A percentile compares a stretch with the other conserved stretches of the same genome.
Conservation (phyloP, 2,329 filamentous ascomycete species). For the Xylaria sp. region DNA sequence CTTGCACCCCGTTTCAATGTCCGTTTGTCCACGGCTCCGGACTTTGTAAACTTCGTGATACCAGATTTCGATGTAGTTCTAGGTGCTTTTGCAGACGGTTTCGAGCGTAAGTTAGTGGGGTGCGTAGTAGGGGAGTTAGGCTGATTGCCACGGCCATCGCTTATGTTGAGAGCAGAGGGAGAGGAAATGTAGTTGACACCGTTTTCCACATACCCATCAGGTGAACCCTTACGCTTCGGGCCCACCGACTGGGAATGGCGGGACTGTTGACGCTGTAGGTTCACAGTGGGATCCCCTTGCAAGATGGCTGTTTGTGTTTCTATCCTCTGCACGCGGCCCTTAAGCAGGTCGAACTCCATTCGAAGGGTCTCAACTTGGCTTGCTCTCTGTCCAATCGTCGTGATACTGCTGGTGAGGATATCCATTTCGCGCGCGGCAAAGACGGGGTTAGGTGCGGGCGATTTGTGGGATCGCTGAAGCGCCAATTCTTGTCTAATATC, state of each 20-base stretch:
- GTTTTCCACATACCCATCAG: background rate
- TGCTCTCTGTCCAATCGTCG: slow-evolving; percentile 46
- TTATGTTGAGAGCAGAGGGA: background rate
- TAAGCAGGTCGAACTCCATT: slow-evolving; percentile 51
- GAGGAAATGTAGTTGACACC: background rate
- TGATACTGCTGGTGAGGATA: slow-evolving; percentile 47
- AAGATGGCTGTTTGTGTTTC: slow-evolving; percentile 34
- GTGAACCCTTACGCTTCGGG: slow-evolving; percentile 16
- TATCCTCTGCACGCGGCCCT: slow-evolving; percentile 44
- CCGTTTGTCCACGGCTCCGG: slow-evolving; percentile 17
- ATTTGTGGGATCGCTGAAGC: slow-evolving; percentile 32
- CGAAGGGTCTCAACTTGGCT: slow-evolving; percentile 48
- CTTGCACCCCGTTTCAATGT: slow-evolving; percentile 1
- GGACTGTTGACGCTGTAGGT: background rate
- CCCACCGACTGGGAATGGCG: background rate
- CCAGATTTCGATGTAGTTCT: background rate
- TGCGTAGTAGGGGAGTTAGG: background rate
- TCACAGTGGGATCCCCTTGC: slow-evolving; percentile 8
- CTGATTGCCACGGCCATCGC: background rate
- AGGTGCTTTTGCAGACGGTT: background rate
- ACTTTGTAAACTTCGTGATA: slow-evolving; percentile 12
- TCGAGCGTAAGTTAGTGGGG: background rate
- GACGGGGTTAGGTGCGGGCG: slow-evolving; percentile 14
- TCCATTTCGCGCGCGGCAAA: slow-evolving; percentile 46
- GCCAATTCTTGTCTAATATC: slow-evolving; percentile 40